phyloP scores from a whole-genome alignment of 345 rosid genomes.

The Sisymbrium altissimum region DNA sequence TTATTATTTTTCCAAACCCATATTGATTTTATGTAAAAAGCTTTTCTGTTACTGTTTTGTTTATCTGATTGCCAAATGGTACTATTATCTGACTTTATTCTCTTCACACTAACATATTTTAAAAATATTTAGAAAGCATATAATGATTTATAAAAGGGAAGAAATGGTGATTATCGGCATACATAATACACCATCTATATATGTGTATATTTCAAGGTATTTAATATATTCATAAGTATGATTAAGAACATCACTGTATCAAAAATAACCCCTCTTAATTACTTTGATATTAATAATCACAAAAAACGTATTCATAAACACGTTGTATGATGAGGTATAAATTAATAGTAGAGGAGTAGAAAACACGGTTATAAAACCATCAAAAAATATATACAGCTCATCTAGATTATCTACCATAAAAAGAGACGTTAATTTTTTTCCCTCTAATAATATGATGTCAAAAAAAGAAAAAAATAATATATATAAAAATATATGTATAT shows the following conservation, averaged over 20 bases:
- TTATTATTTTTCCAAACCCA: neutral
- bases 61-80: slow-evolving; percentile 4
- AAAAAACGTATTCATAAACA: neutral
- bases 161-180: neutral
- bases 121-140: neutral
- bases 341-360: neutral
- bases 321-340: neutral
- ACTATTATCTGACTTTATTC: slow-evolving; percentile 5
- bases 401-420: neutral
- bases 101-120: neutral
- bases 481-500: neutral
- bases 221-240: neutral
- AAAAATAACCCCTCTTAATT: neutral
- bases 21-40: neutral
- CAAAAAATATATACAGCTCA: neutral
- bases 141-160: neutral
- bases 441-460: too few species aligned
- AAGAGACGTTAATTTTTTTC: too few species aligned
- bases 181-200: neutral
- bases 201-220: neutral
- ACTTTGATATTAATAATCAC: neutral
- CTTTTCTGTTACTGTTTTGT: neutral
- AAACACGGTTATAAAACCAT: neutral
- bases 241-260: neutral
- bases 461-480: too few species aligned